Evolutionary conservation across 495 filamentous ascomycete genomes (phyloP).

Genomic region (Penicillium arizonense): DNA sequence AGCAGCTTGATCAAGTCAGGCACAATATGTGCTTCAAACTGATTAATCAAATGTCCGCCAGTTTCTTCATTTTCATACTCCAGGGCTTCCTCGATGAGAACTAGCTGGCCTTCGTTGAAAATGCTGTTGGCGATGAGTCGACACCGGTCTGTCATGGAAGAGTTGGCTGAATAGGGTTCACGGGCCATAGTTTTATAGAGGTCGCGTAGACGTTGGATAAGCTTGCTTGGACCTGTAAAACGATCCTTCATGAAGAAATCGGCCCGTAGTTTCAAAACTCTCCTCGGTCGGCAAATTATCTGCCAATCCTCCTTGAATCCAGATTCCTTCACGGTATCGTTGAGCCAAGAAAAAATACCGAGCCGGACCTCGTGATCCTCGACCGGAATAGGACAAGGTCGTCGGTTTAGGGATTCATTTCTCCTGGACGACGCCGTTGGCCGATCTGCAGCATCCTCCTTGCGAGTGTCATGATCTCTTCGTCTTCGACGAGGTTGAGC

Average conservation of each 20-base stretch:
- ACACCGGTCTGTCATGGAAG: not conserved
- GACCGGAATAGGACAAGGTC: too few species aligned
- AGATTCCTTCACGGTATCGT: not conserved
- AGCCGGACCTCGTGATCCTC: not conserved
- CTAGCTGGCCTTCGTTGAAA: constrained; percentile 1
- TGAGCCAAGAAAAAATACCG: constrained; percentile 4
- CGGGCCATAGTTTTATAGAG: not conserved
- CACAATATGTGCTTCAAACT: constrained; percentile 24
- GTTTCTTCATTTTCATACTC: not conserved
- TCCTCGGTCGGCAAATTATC: not conserved
- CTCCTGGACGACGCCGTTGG: too few species aligned
- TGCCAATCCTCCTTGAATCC: constrained; percentile 1
- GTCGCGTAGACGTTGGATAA: not conserved
- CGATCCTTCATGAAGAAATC: not conserved
- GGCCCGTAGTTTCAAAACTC: not conserved
- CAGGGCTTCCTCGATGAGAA: constrained; percentile 3
- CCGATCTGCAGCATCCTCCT: too few species aligned
- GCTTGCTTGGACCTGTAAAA: not conserved
- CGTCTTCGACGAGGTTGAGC: too few species aligned
- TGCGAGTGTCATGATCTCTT: too few species aligned
- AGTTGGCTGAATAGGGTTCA: not conserved
- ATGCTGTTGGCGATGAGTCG: constrained; percentile 4
- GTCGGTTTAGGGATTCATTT: too few species aligned
- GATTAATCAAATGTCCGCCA: constrained; percentile 10
- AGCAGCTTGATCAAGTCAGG: constrained; percentile 20